These are phyloP conservation scores for Theobroma cacao DNA, from an alignment of 345 rosid species.

Conservation along the genomic window DNA sequence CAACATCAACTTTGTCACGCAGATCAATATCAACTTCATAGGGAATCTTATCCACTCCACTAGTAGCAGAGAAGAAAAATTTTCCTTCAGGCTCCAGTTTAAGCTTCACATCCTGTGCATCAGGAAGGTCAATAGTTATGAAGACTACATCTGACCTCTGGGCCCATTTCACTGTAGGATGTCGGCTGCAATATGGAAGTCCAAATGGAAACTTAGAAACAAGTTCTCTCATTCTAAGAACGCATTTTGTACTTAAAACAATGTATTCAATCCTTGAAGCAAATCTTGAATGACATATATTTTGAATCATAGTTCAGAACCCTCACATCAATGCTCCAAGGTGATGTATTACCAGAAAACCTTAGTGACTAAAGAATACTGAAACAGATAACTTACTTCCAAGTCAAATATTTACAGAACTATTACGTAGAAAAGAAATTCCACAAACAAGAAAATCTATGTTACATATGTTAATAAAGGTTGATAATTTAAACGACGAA, in stretches of 20 bases:
- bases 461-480: not conserved
- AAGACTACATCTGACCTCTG: slow-evolving; percentile 49
- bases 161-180: slow-evolving; percentile 62
- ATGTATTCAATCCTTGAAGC: not conserved
- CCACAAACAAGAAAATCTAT: not conserved
- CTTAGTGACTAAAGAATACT: not conserved
- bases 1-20: slow-evolving; percentile 42
- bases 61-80: slow-evolving; percentile 46
- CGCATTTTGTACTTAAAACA: too few relatives aligned
- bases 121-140: slow-evolving; percentile 51
- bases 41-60: slow-evolving; percentile 42
- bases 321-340: not conserved
- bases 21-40: slow-evolving; percentile 51
- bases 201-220: not conserved
- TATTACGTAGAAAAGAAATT: not conserved
- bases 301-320: not conserved
- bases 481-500: not conserved
- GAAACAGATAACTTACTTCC: not conserved
- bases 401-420: not conserved
- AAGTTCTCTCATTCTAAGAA: too few relatives aligned
- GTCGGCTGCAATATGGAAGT: slow-evolving; percentile 36
- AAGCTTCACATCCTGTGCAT: slow-evolving; percentile 54
- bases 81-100: slow-evolving; percentile 60
- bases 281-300: not conserved
- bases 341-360: not conserved